Conservation (phyloP, 163 green algal genomes). For the Scenedesmus sp. region DNA sequence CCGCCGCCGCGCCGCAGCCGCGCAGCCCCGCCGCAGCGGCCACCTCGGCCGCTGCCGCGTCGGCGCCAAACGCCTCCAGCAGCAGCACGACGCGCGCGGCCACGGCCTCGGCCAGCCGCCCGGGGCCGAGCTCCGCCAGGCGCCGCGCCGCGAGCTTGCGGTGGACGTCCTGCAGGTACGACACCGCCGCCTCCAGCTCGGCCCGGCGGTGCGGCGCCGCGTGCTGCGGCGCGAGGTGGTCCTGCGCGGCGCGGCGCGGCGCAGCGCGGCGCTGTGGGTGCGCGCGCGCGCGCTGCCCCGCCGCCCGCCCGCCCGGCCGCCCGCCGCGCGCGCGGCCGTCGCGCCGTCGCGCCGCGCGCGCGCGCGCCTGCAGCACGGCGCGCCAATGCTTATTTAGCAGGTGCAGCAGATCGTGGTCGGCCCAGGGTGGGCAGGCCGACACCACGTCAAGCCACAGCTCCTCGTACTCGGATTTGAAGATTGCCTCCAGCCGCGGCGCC, state of each 20-base stretch:
- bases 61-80: constrained; percentile 16
- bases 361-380: constrained; percentile 13
- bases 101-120: neutral
- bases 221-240: neutral
- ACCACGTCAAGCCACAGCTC: constrained; percentile 40
- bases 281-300: neutral
- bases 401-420: neutral
- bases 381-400: constrained; percentile 40
- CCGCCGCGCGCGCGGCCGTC: no score
- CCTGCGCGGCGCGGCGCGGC: neutral
- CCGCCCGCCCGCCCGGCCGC: neutral
- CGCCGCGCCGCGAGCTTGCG: neutral
- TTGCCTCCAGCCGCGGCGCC: no score
- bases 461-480: constrained; percentile 6
- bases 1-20: neutral
- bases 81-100: constrained; percentile 15
- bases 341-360: no score
- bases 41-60: constrained; percentile 17
- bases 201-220: neutral
- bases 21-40: constrained; percentile 9
- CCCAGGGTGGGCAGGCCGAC: constrained; percentile 21
- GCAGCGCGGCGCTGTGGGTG: neutral
- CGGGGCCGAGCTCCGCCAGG: neutral
- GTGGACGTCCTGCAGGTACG: constrained; percentile 1
- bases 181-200: neutral